Base-by-base conservation (phyloP, 768 basidiomycete species). In the Phylloporus rhodoxanthus region DNA sequence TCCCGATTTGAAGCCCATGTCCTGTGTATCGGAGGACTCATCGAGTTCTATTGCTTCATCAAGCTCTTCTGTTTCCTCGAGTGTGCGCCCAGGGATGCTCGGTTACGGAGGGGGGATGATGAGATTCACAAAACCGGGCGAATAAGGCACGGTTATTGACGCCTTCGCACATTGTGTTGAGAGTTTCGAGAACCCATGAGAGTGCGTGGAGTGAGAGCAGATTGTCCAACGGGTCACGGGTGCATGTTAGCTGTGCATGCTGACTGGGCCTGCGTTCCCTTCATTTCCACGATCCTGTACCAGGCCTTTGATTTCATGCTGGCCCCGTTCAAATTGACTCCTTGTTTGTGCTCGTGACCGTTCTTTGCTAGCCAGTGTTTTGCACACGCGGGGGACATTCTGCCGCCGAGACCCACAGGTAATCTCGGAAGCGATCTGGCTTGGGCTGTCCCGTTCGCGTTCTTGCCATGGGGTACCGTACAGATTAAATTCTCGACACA, bases 141-240 rank as follows among this genome's bases (percentile, higher is more conserved):
- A 79, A 79, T 68, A 71, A 68, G 50, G 86, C 85, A 23, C 69
- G 85, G 47, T 72, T 70, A 54, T 66, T 75, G 60, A 77, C 87
- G 59, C 83, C 85, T 5, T 57, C 64, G 26, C 70, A 78, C 54
- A 72, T 88, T 8, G 66, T 70, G 17, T 64, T 91, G 59, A 74
- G 86, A 46, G 63, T 90, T 91, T 91, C 62, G 75, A 79, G 57
- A 65, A 79, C 34, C 83, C 89, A 9, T 68, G 58, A 53, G 86
- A 91, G 57, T 90, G 87, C 61, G 71, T 76, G 14, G 88, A 91
- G 66, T 76, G 74, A 20, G 68, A 67, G 32, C 67, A 72, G 41
- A 70, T 80, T 49, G 58, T 80, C 43, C 59, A 41, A 15, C 51
- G 30, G 32, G 25, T 61, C 21, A 28, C 26, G 37, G n/a, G 11